Conservation (phyloP, 2,329 filamentous ascomycete species). For the Phyllosticta citriasiana region DNA sequence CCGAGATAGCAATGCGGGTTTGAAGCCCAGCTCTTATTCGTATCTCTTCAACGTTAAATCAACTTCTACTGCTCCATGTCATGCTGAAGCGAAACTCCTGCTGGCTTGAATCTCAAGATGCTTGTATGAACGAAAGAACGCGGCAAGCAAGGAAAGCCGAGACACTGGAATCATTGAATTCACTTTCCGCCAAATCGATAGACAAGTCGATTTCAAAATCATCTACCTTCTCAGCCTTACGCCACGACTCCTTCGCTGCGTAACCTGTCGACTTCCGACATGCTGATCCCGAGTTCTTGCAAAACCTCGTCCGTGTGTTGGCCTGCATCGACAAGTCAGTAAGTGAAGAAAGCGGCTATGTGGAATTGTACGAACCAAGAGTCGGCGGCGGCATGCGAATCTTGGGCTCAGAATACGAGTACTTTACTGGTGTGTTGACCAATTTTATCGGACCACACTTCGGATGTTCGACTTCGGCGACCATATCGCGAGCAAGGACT, state of each 20-base stretch:
- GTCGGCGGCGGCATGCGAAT: conserved; percentile 72
- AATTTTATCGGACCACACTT: conserved; percentile 78
- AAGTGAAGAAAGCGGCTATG: conserved; percentile 23
- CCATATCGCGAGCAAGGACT: conserved; percentile 73
- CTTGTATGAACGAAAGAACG: too few relatives aligned
- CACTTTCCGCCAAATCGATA: too few relatives aligned
- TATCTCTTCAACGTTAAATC: too few relatives aligned
- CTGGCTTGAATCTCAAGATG: too few relatives aligned
- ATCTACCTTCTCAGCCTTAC: conserved; percentile 10
- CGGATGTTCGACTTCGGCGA: conserved; percentile 75
- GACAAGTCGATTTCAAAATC: not conserved
- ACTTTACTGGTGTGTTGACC: conserved; percentile 92
- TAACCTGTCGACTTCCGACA: conserved; percentile 22
- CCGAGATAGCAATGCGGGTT: too few relatives aligned
- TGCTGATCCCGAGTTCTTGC: conserved; percentile 21
- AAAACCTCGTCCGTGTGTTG: conserved; percentile 31
- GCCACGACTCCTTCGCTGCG: conserved; percentile 26
- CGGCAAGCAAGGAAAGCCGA: too few relatives aligned
- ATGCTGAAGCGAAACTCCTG: too few relatives aligned
- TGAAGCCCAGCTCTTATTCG: too few relatives aligned
- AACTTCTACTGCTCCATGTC: too few relatives aligned
- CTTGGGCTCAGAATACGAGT: conserved; percentile 68
- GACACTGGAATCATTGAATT: too few relatives aligned
- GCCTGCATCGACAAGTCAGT: conserved; percentile 8
- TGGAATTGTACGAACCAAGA: conserved; percentile 37